phyloP scores from a whole-genome alignment of 306 rosid genomes.

The Cicer bijugum region DNA sequence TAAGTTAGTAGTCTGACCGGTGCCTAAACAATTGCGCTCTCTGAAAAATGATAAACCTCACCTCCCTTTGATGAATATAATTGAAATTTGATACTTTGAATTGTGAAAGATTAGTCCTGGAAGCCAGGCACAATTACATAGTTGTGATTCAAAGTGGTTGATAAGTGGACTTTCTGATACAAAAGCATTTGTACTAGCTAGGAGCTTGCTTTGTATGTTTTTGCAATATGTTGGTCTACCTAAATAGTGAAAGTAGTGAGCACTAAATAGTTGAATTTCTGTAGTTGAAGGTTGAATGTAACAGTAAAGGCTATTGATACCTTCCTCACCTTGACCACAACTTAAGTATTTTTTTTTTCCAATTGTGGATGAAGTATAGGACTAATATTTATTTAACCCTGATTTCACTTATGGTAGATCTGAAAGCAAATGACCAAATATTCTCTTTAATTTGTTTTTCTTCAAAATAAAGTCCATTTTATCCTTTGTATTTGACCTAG shows the following conservation, averaged over 20 bases:
- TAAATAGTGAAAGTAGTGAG: not conserved
- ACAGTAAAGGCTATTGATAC: not conserved
- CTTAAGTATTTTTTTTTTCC: not conserved
- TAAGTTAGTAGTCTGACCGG: no score
- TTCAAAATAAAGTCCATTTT: not conserved
- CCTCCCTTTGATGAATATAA: not conserved
- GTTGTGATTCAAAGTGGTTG: slow-evolving; percentile 32
- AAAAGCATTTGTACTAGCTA: slow-evolving; percentile 23
- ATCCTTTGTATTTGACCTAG: not conserved
- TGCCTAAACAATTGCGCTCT: no score
- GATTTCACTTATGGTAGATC: slow-evolving; percentile 29
- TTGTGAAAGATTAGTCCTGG: not conserved
- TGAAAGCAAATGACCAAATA: slow-evolving; percentile 13
- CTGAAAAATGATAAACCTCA: no score
- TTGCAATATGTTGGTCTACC: slow-evolving; percentile 9
- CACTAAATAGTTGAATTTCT: not conserved
- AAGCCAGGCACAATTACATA: slow-evolving; percentile 33
- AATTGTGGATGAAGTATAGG: not conserved
- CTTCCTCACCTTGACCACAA: not conserved
- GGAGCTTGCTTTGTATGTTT: not conserved
- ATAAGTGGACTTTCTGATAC: slow-evolving; percentile 5
- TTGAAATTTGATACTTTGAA: not conserved
- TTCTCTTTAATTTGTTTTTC: not conserved
- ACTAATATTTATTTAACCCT: not conserved
- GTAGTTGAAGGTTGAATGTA: not conserved